These are phyloP conservation scores for Brassica carinata DNA, from an alignment of 345 rosid species.

Conservation along the genomic window DNA sequence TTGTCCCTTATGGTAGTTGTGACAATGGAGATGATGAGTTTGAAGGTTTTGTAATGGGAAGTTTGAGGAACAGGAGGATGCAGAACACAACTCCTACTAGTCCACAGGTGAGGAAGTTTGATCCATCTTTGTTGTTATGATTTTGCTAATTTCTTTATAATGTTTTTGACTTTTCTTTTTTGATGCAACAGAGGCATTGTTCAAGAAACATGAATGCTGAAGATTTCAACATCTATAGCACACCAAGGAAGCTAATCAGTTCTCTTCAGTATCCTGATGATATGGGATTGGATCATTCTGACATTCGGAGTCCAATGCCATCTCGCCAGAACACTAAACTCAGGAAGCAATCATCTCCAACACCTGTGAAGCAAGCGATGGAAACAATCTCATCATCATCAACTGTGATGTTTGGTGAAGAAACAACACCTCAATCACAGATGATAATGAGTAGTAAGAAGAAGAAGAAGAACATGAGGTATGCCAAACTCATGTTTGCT, in stretches of 20 bases:
- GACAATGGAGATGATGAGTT: slow-evolving; percentile 48
- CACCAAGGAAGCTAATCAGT: slow-evolving; percentile 76
- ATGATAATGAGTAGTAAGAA: slow-evolving; percentile 30
- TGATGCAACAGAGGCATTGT: slow-evolving; percentile 58
- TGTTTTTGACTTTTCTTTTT: slow-evolving; percentile 1
- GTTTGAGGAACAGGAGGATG: slow-evolving; percentile 42
- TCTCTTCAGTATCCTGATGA: slow-evolving; percentile 77
- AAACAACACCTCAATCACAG: slow-evolving; percentile 27
- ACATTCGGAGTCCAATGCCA: slow-evolving; percentile 48
- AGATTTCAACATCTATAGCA: slow-evolving; percentile 58
- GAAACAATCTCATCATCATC: slow-evolving; percentile 63
- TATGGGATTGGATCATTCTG: slow-evolving; percentile 49
- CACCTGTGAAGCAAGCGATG: slow-evolving; percentile 31
- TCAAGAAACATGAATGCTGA: slow-evolving; percentile 54
- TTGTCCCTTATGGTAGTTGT: slow-evolving; percentile 40
- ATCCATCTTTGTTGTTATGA: slow-evolving; percentile 52
- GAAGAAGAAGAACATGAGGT: slow-evolving; percentile 27
- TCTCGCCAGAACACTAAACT: slow-evolving; percentile 43
- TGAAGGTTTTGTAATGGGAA: slow-evolving; percentile 58
- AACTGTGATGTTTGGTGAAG: slow-evolving; percentile 23
- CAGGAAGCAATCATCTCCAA: slow-evolving; percentile 39
- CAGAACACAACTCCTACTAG: slow-evolving; percentile 67
- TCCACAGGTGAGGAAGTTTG: slow-evolving; percentile 65
- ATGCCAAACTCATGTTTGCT: slow-evolving; percentile 44
- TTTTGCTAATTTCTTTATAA: background rate